These are phyloP conservation scores for Blastobotrys aristatus DNA, from an alignment of 1,139 yeast genomes.

Conservation along the genomic window DNA sequence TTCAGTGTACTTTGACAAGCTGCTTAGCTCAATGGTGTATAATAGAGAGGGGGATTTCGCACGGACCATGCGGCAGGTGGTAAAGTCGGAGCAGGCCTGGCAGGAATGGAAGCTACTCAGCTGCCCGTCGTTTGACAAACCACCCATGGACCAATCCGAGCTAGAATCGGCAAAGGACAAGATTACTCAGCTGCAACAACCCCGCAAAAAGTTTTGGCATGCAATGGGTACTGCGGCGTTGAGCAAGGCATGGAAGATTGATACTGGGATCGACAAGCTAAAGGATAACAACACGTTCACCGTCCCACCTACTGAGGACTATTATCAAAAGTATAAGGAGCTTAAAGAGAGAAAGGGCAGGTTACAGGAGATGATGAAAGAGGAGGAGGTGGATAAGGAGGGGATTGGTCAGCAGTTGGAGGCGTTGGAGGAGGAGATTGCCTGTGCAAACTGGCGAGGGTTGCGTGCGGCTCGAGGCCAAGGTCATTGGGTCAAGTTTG, in stretches of 20 bases:
- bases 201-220: slow-evolving; percentile 29
- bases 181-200: slow-evolving; percentile 20
- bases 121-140: slow-evolving; percentile 32
- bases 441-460: slow-evolving; percentile 33
- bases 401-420: slow-evolving; percentile 14
- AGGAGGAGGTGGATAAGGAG: slow-evolving; percentile 1
- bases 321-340: slow-evolving; percentile 18
- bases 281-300: slow-evolving; percentile 14
- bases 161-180: slow-evolving; percentile 16
- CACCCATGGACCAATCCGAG: slow-evolving; percentile 17
- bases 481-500: slow-evolving; percentile 31
- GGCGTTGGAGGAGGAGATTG: slow-evolving; percentile 15
- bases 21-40: not conserved
- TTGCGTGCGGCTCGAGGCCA: slow-evolving; percentile 32
- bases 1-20: slow-evolving; percentile 21
- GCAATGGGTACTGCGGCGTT: slow-evolving; percentile 37
- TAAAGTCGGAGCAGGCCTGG: slow-evolving; percentile 33
- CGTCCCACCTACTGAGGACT: slow-evolving; percentile 23
- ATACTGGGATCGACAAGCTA: slow-evolving; percentile 28
- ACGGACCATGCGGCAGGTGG: slow-evolving; percentile 14
- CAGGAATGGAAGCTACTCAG: slow-evolving; percentile 34
- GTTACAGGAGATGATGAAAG: slow-evolving; percentile 4
- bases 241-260: slow-evolving; percentile 31
- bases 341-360: not conserved
- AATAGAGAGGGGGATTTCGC: not conserved